phyloP scores from a whole-genome alignment of 139 green algal species.

The Bryopsis sp. region DNA sequence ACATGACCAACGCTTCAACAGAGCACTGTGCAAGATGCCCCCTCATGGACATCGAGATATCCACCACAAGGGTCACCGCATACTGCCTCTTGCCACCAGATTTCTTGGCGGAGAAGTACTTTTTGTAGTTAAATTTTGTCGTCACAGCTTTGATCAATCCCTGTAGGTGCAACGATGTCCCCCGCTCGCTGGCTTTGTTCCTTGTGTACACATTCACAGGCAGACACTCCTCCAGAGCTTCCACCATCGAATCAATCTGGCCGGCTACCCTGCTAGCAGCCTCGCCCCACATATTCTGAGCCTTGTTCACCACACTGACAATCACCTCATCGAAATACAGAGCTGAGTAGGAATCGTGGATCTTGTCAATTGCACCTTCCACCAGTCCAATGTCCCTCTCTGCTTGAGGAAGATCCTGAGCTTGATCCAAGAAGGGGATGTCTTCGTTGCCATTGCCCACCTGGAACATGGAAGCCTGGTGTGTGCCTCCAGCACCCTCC shows the following conservation, averaged over 20 bases:
- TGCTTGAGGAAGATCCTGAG: background rate
- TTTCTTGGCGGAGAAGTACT: conserved; percentile 27
- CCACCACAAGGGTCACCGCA: conserved; percentile 22
- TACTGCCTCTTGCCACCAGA: conserved; percentile 25
- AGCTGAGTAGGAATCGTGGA: background rate
- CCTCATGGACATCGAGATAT: conserved; percentile 29
- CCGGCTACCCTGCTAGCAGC: background rate
- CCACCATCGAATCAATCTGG: background rate
- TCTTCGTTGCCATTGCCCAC: background rate
- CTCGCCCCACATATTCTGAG: background rate
- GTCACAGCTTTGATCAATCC: conserved; percentile 27
- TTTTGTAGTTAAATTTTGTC: conserved; percentile 28
- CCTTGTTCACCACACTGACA: background rate
- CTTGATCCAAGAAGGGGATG: background rate
- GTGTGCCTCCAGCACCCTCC: background rate
- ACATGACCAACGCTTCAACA: conserved; percentile 20
- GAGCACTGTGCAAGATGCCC: conserved; percentile 21
- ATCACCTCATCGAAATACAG: background rate
- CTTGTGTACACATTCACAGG: background rate
- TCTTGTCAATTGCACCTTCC: background rate
- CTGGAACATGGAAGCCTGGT: background rate
- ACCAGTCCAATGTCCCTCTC: background rate
- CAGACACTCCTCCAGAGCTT: background rate
- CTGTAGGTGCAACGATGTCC: conserved; percentile 28
- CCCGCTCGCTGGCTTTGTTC: conserved; percentile 12